A percentile compares a stretch with the other conserved stretches of the same genome.
phyloP scores from a whole-genome alignment of 495 filamentous ascomycete genomes.

The Aspergillus homomorphus region DNA sequence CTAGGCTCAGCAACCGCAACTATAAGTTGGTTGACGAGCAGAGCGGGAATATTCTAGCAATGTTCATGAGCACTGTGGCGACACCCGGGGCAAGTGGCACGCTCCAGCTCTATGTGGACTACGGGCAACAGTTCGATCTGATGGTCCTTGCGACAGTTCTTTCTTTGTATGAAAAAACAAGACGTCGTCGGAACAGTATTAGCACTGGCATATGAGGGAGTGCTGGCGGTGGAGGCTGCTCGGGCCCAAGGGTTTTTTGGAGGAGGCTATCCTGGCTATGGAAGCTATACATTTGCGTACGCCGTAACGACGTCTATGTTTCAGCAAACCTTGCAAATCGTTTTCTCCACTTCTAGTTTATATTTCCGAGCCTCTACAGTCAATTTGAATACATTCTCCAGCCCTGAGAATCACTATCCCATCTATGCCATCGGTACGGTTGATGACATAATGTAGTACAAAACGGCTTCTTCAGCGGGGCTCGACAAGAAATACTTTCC shows the following conservation, averaged over 20 bases:
- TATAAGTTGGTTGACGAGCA: constrained; percentile 33
- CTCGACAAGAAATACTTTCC: background rate
- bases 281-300: too few species aligned
- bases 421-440: too few species aligned
- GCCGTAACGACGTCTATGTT: too few species aligned
- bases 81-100: constrained; percentile 24
- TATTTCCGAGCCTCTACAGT: too few species aligned
- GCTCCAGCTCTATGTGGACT: constrained; percentile 20
- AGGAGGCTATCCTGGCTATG: too few species aligned
- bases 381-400: too few species aligned
- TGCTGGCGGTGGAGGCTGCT: constrained; percentile 18
- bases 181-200: constrained; percentile 15
- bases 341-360: too few species aligned
- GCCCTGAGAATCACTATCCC: too few species aligned
- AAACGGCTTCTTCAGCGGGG: background rate
- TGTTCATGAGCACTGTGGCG: constrained; percentile 27
- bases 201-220: background rate
- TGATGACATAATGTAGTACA: background rate
- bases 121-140: constrained; percentile 22
- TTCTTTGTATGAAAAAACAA: constrained; percentile 20
- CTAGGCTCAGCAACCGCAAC: constrained; percentile 15
- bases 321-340: too few species aligned
- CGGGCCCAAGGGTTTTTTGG: constrained; percentile 3
- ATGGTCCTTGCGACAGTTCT: constrained; percentile 25
- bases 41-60: constrained; percentile 24